Conservation (phyloP, 1,284 basidiomycete species). For the Stygiomarasmius scandens region DNA sequence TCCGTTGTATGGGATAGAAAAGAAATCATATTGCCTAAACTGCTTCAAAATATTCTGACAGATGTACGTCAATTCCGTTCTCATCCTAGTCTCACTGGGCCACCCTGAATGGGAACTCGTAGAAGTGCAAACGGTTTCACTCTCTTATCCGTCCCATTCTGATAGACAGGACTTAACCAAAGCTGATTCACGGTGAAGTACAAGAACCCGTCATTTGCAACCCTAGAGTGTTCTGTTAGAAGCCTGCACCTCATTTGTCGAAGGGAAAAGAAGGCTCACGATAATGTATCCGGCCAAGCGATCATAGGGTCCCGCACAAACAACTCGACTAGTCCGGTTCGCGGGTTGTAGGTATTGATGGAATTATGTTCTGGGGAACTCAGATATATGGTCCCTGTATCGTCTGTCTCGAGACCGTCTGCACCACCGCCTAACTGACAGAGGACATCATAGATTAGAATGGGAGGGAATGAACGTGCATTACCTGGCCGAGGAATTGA, state of each 20-base stretch:
- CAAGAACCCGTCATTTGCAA: conserved; percentile 21
- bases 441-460: neutral
- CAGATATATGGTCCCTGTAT: conserved; percentile 29
- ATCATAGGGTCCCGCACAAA: conserved; percentile 32
- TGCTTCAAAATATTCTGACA: neutral
- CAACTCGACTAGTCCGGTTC: conserved; percentile 25
- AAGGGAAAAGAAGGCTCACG: conserved; percentile 7
- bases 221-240: conserved; percentile 7
- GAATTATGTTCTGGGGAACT: conserved; percentile 29
- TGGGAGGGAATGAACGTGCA: neutral
- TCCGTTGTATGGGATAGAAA: too few species aligned
- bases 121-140: conserved; percentile 22
- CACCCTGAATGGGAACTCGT: conserved; percentile 6
- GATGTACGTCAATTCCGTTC: neutral
- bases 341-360: conserved; percentile 28
- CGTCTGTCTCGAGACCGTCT: conserved; percentile 30
- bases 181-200: conserved; percentile 23
- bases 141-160: conserved; percentile 22
- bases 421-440: conserved; percentile 24
- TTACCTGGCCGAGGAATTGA: conserved; percentile 24
- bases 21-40: neutral
- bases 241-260: neutral
- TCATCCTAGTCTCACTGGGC: neutral
- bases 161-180: conserved; percentile 22
- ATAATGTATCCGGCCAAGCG: conserved; percentile 26